These are phyloP conservation scores for Ambispora gerdemannii DNA, from an alignment of 192 early-diverging fungal species.

Conservation along the genomic window DNA sequence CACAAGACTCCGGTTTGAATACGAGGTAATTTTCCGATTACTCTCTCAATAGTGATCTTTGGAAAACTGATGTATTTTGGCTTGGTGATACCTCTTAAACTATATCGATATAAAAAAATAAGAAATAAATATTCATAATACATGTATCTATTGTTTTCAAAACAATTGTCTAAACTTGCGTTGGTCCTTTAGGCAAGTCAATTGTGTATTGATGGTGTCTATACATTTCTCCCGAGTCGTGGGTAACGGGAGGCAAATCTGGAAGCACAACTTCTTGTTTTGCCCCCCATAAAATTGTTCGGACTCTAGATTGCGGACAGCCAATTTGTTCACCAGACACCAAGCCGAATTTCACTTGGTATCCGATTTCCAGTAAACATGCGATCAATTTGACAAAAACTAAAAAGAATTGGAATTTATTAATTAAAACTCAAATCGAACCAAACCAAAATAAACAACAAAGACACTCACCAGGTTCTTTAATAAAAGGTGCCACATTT, in stretches of 20 bases:
- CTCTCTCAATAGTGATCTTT: slow-evolving; percentile 17
- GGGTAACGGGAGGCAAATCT: slow-evolving; percentile 24
- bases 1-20: slow-evolving; percentile 19
- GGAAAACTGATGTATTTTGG: slow-evolving; percentile 11
- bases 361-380: slow-evolving; percentile 28
- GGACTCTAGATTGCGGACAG: slow-evolving; percentile 25
- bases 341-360: slow-evolving; percentile 32
- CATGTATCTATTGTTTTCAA: too few relatives aligned
- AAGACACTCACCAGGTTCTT: background rate
- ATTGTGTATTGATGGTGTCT: background rate
- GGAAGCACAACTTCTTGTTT: slow-evolving; percentile 19
- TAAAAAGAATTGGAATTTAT: background rate
- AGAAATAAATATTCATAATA: too few relatives aligned
- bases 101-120: too few relatives aligned
- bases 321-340: slow-evolving; percentile 27
- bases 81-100: background rate
- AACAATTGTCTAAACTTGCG: too few relatives aligned
- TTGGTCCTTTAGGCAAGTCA: background rate
- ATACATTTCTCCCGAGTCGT: background rate
- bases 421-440: background rate
- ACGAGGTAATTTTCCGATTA: slow-evolving; percentile 21
- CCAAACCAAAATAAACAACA: background rate
- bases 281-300: slow-evolving; percentile 36
- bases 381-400: slow-evolving; percentile 26
- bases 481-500: slow-evolving; percentile 28